Evolutionary conservation across 768 basidiomycete genomes (phyloP).

Genomic region (Suillus discolor): DNA sequence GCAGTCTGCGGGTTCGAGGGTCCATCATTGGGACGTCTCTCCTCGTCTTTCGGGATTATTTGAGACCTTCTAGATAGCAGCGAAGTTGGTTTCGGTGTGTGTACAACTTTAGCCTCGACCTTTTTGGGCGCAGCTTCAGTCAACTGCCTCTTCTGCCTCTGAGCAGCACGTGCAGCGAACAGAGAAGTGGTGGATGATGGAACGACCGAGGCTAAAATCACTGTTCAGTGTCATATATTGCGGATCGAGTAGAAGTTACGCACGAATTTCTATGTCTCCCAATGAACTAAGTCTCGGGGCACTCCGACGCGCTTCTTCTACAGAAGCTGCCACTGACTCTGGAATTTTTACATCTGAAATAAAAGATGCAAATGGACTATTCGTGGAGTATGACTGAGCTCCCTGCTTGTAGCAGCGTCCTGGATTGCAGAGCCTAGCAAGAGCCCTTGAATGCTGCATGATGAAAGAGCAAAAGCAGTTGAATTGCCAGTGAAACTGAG

Average conservation of each 20-base stretch:
- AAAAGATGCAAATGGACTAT: constrained; percentile 3
- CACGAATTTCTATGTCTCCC: constrained; percentile 27
- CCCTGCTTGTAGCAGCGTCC: constrained; percentile 4
- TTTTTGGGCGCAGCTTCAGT: neutral
- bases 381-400: neutral
- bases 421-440: neutral
- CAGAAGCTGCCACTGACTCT: neutral
- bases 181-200: constrained; percentile 5
- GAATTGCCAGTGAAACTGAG: no score
- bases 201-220: neutral
- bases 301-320: neutral
- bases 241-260: constrained; percentile 6
- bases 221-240: neutral
- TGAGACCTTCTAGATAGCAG: constrained; percentile 2
- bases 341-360: constrained; percentile 9
- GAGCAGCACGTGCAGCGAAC: constrained; percentile 9
- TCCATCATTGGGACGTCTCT: neutral
- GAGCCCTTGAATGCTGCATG: constrained; percentile 14
- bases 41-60: neutral
- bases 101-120: neutral
- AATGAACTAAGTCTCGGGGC: constrained; percentile 18
- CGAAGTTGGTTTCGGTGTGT: neutral
- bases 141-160: constrained; percentile 3
- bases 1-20: neutral
- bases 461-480: neutral